Evolutionary conservation across 345 rosid genomes (phyloP).

Genomic region (Physaria fendleri): DNA sequence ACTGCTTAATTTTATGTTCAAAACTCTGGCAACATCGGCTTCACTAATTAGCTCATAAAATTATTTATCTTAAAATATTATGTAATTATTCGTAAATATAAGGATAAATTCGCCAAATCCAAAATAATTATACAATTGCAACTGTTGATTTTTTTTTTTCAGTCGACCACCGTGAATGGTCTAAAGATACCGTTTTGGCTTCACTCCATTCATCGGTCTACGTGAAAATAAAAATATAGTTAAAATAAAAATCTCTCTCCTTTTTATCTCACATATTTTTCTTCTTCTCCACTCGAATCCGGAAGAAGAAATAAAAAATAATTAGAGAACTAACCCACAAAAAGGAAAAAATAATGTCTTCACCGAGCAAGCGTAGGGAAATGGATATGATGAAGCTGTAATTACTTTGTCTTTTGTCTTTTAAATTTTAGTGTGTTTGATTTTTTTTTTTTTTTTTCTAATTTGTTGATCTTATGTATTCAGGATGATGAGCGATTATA

Average conservation of each 20-base stretch:
- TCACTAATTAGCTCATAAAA: too few species aligned
- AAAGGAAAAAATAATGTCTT: constrained; percentile 43
- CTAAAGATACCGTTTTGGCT: background rate
- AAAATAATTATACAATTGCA: too few species aligned
- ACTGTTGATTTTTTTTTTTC: too few species aligned
- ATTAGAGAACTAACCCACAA: background rate
- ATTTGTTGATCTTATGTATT: constrained; percentile 2
- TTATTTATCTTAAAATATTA: too few species aligned
- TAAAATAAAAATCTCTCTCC: background rate
- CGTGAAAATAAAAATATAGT: background rate
- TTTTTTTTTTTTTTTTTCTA: background rate
- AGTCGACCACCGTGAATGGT: too few species aligned
- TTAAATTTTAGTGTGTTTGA: background rate
- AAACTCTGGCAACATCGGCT: too few species aligned
- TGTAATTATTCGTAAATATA: too few species aligned
- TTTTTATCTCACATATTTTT: constrained; percentile 12
- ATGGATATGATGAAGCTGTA: constrained; percentile 99
- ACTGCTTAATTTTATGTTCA: too few species aligned
- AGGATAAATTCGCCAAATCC: too few species aligned
- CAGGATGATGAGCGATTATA: constrained; percentile 99
- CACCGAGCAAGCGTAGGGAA: constrained; percentile 98
- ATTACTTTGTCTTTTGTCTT: background rate
- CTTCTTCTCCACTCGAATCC: constrained; percentile 30
- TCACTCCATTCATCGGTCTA: constrained; percentile 18
- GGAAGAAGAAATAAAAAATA: background rate